Conservation (phyloP, 371 early-diverging fungal genomes). For the Zopfochytrium polystomum region DNA sequence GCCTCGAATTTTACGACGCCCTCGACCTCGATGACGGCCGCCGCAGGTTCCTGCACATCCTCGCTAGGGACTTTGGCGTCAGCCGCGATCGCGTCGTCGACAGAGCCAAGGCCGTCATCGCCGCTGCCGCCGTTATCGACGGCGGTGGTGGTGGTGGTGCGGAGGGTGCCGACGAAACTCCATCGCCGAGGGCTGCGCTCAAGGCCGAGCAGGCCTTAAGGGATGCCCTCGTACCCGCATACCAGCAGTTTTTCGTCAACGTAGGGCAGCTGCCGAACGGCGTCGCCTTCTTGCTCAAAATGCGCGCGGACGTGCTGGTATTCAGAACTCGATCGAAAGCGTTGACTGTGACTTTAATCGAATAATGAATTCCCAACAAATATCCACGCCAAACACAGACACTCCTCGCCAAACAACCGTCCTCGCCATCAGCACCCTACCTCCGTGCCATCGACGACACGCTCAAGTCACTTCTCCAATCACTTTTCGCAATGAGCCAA, state of each 20-base stretch:
- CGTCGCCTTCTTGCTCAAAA: constrained; percentile 66
- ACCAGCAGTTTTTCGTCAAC: constrained; percentile 66
- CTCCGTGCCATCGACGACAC: constrained; percentile 56
- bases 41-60: no score
- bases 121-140: no score
- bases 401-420: no score
- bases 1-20: constrained; percentile 60
- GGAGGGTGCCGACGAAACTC: no score
- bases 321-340: background rate
- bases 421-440: no score
- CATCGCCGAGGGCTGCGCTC: constrained; percentile 38
- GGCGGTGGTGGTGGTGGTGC: no score
- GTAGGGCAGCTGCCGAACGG: constrained; percentile 73
- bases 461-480: constrained; percentile 59
- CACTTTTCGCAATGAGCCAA: constrained; percentile 62
- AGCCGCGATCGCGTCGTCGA: no score
- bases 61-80: no score
- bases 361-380: background rate
- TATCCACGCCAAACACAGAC: constrained; percentile 3
- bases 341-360: background rate
- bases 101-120: no score
- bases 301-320: constrained; percentile 70
- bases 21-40: no score
- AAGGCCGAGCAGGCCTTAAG: constrained; percentile 58
- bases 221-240: constrained; percentile 58